phyloP scores from a whole-genome alignment of 192 early-diverging fungal genomes.

The Coemansia pectinata region DNA sequence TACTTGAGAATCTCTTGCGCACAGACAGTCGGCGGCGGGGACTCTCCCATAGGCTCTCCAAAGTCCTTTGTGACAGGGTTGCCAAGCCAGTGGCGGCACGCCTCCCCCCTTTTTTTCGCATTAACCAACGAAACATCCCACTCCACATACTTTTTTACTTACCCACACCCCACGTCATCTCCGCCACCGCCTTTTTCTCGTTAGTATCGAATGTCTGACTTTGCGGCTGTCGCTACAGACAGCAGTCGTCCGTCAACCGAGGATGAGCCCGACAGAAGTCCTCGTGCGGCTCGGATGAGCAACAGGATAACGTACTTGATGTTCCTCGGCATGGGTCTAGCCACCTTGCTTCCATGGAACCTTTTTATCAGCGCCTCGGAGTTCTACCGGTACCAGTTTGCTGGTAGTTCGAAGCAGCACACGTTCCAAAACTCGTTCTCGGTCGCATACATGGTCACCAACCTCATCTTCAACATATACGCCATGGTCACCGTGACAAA shows the following conservation, averaged over 20 bases:
- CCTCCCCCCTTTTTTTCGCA: background rate
- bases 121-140: background rate
- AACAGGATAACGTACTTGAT: slow-evolving; percentile 58
- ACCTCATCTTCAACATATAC: slow-evolving; percentile 58
- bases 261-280: background rate
- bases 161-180: background rate
- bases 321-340: slow-evolving; percentile 74
- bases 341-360: slow-evolving; percentile 81
- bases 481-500: slow-evolving; percentile 54
- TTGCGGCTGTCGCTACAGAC: background rate
- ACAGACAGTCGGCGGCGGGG: background rate
- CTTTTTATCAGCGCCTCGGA: slow-evolving; percentile 78
- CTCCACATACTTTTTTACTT: background rate
- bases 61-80: background rate
- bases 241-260: background rate
- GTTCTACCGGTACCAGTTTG: slow-evolving; percentile 68
- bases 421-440: slow-evolving; percentile 83
- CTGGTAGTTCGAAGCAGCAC: slow-evolving; percentile 58
- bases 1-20: background rate
- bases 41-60: background rate
- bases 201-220: background rate
- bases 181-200: background rate
- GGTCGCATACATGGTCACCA: slow-evolving; percentile 62
- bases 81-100: background rate
- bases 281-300: background rate